Conservation (phyloP, 371 early-diverging fungal species). For the Funneliformis caledonium region DNA sequence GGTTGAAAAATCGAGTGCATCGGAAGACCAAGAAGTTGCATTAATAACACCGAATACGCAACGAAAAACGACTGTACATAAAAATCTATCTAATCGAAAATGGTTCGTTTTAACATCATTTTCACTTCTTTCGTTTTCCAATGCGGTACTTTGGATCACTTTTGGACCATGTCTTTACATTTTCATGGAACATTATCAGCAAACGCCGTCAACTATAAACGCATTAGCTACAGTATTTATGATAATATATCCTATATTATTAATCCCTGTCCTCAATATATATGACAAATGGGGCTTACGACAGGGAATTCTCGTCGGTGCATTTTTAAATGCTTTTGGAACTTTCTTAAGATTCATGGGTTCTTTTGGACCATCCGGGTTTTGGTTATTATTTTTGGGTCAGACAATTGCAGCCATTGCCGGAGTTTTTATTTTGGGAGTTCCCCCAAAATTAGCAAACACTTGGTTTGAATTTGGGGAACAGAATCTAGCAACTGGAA, state of each 20-base stretch:
- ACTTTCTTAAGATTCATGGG: constrained; percentile 54
- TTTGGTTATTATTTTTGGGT: constrained; percentile 52
- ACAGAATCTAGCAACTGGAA: constrained; percentile 43
- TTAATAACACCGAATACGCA: background rate
- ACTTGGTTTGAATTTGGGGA: constrained; percentile 54
- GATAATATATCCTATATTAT: constrained; percentile 56
- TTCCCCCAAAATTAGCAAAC: constrained; percentile 58
- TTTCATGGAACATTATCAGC: constrained; percentile 55
- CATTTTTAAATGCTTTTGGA: constrained; percentile 52
- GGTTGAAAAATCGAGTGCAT: background rate
- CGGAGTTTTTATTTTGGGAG: constrained; percentile 57
- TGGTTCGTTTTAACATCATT: constrained; percentile 54
- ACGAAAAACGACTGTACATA: background rate
- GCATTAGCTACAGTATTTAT: constrained; percentile 55
- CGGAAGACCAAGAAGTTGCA: background rate
- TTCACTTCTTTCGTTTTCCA: constrained; percentile 53
- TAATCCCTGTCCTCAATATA: constrained; percentile 52
- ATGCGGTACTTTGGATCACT: constrained; percentile 59
- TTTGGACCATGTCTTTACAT: constrained; percentile 60
- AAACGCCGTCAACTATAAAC: constrained; percentile 54
- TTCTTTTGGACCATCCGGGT: constrained; percentile 45
- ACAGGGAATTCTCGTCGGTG: constrained; percentile 55
- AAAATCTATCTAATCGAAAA: constrained; percentile 38
- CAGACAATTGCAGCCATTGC: constrained; percentile 58
- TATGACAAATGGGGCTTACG: constrained; percentile 57